These are phyloP conservation scores for Zymoseptoria brevis DNA, from an alignment of 2,329 filamentous ascomycete species.

Conservation along the genomic window DNA sequence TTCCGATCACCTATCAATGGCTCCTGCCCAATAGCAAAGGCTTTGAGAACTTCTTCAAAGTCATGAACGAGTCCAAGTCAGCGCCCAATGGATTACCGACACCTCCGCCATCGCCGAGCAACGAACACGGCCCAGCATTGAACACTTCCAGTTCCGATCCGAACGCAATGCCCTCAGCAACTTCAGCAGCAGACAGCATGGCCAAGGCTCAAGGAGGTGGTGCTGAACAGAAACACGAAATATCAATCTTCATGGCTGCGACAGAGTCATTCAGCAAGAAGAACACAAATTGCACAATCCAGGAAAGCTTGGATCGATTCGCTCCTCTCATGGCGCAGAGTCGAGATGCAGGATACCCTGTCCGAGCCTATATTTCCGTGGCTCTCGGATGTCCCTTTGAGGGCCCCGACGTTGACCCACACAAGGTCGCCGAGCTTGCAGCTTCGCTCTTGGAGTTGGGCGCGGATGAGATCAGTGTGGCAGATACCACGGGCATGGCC, in stretches of 20 bases:
- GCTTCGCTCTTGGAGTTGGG: constrained; percentile 69
- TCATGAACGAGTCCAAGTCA: constrained; percentile 39
- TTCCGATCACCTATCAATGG: constrained; percentile 65
- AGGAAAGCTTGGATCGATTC: constrained; percentile 64
- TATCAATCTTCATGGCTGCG: constrained; percentile 74
- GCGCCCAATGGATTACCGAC: constrained; percentile 43
- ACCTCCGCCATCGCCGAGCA: constrained; percentile 31
- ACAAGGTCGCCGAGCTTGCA: constrained; percentile 55
- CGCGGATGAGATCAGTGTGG: constrained; percentile 81
- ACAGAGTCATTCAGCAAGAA: constrained; percentile 72
- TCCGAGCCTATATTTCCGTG: constrained; percentile 73
- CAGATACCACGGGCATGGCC: constrained; percentile 86
- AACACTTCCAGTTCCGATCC: constrained; percentile 37
- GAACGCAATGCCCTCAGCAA: constrained; percentile 33
- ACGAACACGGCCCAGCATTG: constrained; percentile 32
- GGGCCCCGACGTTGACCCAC: constrained; percentile 52
- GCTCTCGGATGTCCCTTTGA: constrained; percentile 74
- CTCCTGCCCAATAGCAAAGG: constrained; percentile 71
- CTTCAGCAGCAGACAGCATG: constrained; percentile 31
- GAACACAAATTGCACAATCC: constrained; percentile 76
- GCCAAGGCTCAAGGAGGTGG: constrained; percentile 51
- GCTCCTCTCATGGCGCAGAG: constrained; percentile 60
- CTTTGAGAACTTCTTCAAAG: constrained; percentile 52
- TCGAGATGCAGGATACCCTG: constrained; percentile 56
- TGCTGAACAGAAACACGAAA: constrained; percentile 45